Evolutionary conservation across 768 basidiomycete genomes (phyloP).

Genomic region (Royoungia palumana): DNA sequence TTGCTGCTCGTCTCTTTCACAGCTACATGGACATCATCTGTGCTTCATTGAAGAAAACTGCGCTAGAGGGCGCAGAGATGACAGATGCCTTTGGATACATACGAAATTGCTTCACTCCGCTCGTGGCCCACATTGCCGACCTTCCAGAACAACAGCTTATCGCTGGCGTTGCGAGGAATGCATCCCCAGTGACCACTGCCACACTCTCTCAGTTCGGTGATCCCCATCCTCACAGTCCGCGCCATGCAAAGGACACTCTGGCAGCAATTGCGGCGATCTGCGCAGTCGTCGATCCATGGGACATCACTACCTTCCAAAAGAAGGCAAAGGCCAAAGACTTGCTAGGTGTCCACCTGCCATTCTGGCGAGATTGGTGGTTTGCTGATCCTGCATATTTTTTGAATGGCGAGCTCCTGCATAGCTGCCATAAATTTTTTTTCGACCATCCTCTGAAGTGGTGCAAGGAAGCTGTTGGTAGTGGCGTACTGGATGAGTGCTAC

Average conservation of each 20-base stretch:
- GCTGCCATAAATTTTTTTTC: slow-evolving; percentile 17
- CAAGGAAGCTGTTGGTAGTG: background rate
- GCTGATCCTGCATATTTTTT: background rate
- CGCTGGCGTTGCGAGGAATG: slow-evolving; percentile 6
- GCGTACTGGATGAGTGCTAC: background rate
- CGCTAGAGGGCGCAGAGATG: slow-evolving; percentile 23
- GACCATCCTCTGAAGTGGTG: slow-evolving; percentile 14
- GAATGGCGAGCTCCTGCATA: slow-evolving; percentile 4
- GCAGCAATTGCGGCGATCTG: background rate
- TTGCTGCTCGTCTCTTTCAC: slow-evolving; percentile 30
- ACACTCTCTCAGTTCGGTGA: no score
- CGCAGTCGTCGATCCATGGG: slow-evolving; percentile 17
- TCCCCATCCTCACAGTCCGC: background rate
- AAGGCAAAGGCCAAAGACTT: background rate
- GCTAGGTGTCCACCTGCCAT: background rate
- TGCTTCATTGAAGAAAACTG: slow-evolving; percentile 26
- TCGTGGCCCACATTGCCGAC: slow-evolving; percentile 14
- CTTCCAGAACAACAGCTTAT: slow-evolving; percentile 17
- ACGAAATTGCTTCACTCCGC: slow-evolving; percentile 4
- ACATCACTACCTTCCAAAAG: slow-evolving; percentile 23
- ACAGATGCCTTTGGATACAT: slow-evolving; percentile 19
- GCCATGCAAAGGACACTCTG: slow-evolving; percentile 1
- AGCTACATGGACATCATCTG: slow-evolving; percentile 30
- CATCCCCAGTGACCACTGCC: background rate
- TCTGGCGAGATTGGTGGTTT: slow-evolving; percentile 4